These are phyloP conservation scores for Huntiella savannae DNA, from an alignment of 2,329 filamentous ascomycete species.

Conservation along the genomic window DNA sequence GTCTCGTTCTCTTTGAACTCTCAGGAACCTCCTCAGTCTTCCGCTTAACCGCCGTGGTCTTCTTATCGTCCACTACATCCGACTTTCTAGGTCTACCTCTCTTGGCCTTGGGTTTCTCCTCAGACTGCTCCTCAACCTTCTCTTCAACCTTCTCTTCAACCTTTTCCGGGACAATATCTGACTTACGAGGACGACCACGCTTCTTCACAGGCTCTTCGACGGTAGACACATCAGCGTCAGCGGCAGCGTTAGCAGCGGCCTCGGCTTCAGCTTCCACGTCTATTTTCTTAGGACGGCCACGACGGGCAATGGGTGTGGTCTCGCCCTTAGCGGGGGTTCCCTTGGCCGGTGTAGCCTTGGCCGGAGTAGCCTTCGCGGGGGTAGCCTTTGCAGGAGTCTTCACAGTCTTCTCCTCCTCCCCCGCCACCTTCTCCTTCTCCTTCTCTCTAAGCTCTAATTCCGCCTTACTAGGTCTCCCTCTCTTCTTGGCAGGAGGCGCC, in stretches of 20 bases:
- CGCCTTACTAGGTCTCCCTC: background rate
- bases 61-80: background rate
- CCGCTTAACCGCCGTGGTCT: constrained; percentile 3
- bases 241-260: background rate
- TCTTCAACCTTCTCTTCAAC: background rate
- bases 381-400: background rate
- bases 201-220: constrained; percentile 2
- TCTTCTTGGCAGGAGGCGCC: background rate
- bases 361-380: background rate
- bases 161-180: background rate
- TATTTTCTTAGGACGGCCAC: background rate
- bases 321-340: background rate
- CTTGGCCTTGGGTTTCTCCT: background rate
- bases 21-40: background rate
- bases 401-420: background rate
- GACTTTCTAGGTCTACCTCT: constrained; percentile 4
- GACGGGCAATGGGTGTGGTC: background rate
- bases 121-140: background rate
- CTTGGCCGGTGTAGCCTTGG: constrained; percentile 1
- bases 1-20: constrained; percentile 4
- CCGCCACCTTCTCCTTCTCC: background rate
- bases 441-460: background rate
- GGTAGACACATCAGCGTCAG: background rate
- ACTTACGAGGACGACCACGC: constrained; percentile 9
- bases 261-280: background rate